Evolutionary conservation across 371 early-diverging fungal species (phyloP).

Genomic region (Rhizopus sp.): DNA sequence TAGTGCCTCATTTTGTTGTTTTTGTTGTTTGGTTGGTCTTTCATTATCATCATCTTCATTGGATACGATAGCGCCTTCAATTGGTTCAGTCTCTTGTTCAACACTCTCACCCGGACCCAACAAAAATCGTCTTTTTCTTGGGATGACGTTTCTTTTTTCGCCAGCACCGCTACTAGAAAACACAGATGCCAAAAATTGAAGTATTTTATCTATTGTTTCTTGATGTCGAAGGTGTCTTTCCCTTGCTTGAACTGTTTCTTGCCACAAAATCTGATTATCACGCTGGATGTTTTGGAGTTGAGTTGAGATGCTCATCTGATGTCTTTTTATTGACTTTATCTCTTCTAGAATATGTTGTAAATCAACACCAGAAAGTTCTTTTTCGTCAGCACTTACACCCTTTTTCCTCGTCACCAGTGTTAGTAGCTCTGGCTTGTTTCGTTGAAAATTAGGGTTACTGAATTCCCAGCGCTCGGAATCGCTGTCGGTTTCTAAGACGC

Average conservation of each 20-base stretch:
- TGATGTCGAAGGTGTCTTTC: slow-evolving; percentile 86
- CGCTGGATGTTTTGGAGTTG: slow-evolving; percentile 86
- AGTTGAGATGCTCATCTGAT: slow-evolving; percentile 83
- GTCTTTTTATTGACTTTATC: slow-evolving; percentile 83
- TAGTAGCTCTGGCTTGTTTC: slow-evolving; percentile 58
- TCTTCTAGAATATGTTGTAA: slow-evolving; percentile 74
- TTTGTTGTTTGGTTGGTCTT: slow-evolving; percentile 15
- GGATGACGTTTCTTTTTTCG: slow-evolving; percentile 46
- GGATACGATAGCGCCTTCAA: slow-evolving; percentile 1
- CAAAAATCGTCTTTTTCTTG: slow-evolving; percentile 51
- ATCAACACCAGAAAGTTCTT: slow-evolving; percentile 48
- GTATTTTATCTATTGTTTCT: slow-evolving; percentile 89
- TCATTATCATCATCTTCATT: slow-evolving; percentile 3
- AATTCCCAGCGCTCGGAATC: slow-evolving; percentile 65
- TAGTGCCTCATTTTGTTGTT: slow-evolving; percentile 2
- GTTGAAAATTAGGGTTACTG: slow-evolving; percentile 55
- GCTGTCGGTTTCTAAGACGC: slow-evolving; percentile 65
- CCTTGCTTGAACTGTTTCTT: slow-evolving; percentile 73
- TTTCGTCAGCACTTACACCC: slow-evolving; percentile 46
- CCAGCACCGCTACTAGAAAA: slow-evolving; percentile 53
- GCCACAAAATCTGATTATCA: slow-evolving; percentile 89
- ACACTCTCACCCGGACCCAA: slow-evolving; percentile 32
- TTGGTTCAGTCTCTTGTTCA: slow-evolving; percentile 11
- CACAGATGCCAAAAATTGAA: slow-evolving; percentile 79
- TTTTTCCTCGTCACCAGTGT: slow-evolving; percentile 56